Base-by-base conservation (phyloP, 1,284 basidiomycete genomes). In the Sporisorium sorghi region DNA sequence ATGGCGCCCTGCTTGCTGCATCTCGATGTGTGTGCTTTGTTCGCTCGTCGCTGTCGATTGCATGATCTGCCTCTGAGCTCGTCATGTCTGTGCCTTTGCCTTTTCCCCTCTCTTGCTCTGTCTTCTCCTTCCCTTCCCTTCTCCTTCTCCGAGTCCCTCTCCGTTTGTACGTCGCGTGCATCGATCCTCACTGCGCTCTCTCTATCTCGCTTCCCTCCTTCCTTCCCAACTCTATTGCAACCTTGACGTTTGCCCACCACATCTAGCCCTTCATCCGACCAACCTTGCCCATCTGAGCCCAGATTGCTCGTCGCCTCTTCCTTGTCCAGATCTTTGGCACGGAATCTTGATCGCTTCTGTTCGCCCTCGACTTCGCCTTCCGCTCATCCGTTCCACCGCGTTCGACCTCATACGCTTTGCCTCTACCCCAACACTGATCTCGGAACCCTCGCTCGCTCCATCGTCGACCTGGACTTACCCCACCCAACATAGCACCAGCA, bases 191-290 rank as follows among this genome's bases (percentile, higher is more conserved):
- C 19, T 44, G 28, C 57, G 47, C 52, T 56, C 53, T 52, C 23
- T 59, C 53, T 52, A 59, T 24, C 63, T 65, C 63, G 56, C 56
- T 64, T 50, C 28, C 21, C 26, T 19, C 48, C 46, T 21, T 40
- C 26, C 15, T 57, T 23, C 2, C n/a, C 19, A 15, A 17, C 26
- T 32, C 24, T 30, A 24, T 23, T 21, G 15, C 32, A 15, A 23
- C 51, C 24, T 15, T 32, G 33, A 23, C 12, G 21, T 33, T 35
- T 12, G 35, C 49, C 49, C 33, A 26, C 33, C n/a, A 35, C 15
- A 26, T 39, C 21, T 23, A 39, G n/a, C 0, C 28, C 15, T 51
- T 17, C 49, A 40, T 51, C 49, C 33, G 32, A 37, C 32, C 23
- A 51, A 39, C 21, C 33, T 21, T 39, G 10, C n/a, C 30, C 30